phyloP scores from a whole-genome alignment of 2,329 filamentous ascomycete genomes.

The Trichoderma oligosporum region DNA sequence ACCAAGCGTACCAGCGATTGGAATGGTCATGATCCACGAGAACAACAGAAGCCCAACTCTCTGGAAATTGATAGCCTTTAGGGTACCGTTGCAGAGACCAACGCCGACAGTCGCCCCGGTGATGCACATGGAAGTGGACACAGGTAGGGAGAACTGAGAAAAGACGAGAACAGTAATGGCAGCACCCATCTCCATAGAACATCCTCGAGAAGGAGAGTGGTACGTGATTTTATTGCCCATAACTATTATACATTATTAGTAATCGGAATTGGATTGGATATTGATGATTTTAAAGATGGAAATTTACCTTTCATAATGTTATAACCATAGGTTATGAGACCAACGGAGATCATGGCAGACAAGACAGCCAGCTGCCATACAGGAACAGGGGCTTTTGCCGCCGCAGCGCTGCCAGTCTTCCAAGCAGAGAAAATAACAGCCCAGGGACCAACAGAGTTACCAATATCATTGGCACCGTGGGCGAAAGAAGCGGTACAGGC shows the following conservation, averaged over 20 bases:
- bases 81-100: conserved; percentile 69
- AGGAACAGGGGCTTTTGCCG: conserved; percentile 62
- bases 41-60: conserved; percentile 64
- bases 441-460: conserved; percentile 67
- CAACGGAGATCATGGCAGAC: conserved; percentile 58
- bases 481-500: conserved; percentile 71
- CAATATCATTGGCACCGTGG: conserved; percentile 74
- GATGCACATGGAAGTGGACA: conserved; percentile 77
- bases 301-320: conserved; percentile 75
- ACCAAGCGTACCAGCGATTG: conserved; percentile 41
- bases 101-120: conserved; percentile 76
- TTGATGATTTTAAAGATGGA: background rate
- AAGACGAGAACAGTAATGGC: conserved; percentile 73
- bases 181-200: conserved; percentile 76
- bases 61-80: conserved; percentile 72
- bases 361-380: conserved; percentile 74
- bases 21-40: conserved; percentile 53
- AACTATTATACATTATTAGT: conserved; percentile 40
- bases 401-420: conserved; percentile 58
- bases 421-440: conserved; percentile 67
- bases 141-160: conserved; percentile 70
- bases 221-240: conserved; percentile 81
- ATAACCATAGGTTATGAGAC: conserved; percentile 72
- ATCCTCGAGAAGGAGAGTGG: conserved; percentile 55
- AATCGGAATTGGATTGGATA: background rate